Base-by-base conservation (phyloP, 2,329 filamentous ascomycete genomes). In the Aspergillus carbonarius region DNA sequence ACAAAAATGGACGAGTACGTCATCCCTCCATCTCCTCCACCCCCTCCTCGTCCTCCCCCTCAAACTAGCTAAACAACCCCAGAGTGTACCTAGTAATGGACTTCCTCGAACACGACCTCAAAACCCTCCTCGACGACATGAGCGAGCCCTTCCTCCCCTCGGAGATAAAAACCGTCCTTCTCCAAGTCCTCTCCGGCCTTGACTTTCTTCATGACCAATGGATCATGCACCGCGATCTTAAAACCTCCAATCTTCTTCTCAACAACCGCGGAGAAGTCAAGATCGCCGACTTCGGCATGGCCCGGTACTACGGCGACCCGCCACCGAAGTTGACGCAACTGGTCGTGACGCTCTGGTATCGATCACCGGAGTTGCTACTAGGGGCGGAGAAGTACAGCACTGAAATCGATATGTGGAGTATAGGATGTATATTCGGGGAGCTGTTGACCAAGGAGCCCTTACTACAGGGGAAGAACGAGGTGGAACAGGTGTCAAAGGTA, bases 281-380 rank as follows among this genome's bases (percentile, higher is more conserved):
- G 76, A 88, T 99, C 63, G 95, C 95, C 60, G 95, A 99, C 77
- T 99, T 99, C 72, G 95, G 95, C 74, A 97, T 99, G 92, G 93
- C 95, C 3, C 86, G 95, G 27, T 95, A 95, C 77, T 90, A 90
- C 57, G 90, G 90, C 52, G 87, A 91, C 66, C 92, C 93, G 4
- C 82, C 87, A 0, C 83, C 87, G 1, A 89, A 90, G 62, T 83
- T 98, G 60, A 98, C 95, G 2, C 90, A 93, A 72, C 85, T 98
- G 48, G 95, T 99, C 62, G 93, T 98, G 17, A 99, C 95, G 6
- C 84, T 99, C 6, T 99, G 95, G 95, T 99, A 99, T 75, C 90
- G 95, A 57, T 85, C 91, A 0, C 95, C 95, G 0, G 95, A 98
- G 76, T 84, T 98, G 10, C 83, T 99, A 1, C 86, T 98, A 3